phyloP scores from a whole-genome alignment of 495 filamentous ascomycete genomes.

The Penicillium fimorum region DNA sequence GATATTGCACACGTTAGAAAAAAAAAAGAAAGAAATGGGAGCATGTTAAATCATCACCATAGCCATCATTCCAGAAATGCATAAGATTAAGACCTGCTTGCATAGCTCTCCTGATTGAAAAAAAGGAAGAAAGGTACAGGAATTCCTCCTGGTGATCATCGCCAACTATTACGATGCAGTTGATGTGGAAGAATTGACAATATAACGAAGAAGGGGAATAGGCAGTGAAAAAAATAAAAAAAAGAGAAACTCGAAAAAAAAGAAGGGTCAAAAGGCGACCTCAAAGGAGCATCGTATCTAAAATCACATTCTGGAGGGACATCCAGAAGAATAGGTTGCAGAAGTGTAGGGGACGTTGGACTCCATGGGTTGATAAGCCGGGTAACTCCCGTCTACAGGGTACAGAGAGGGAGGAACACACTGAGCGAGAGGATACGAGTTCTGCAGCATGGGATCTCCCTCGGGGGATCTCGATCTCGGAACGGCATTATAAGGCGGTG shows the following conservation, averaged over 20 bases:
- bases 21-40: neutral
- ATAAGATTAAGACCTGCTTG: neutral
- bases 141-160: neutral
- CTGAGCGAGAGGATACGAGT: constrained; percentile 27
- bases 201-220: constrained; percentile 15
- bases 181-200: neutral
- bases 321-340: constrained; percentile 19
- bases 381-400: constrained; percentile 17
- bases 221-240: constrained; percentile 5
- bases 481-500: constrained; percentile 38
- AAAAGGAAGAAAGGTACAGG: too few relatives aligned
- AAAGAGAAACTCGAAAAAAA: too few relatives aligned
- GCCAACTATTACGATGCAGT: neutral
- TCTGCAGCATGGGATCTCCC: constrained; percentile 23
- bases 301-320: constrained; percentile 28
- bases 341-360: constrained; percentile 19
- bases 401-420: constrained; percentile 15
- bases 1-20: neutral
- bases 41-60: constrained; percentile 1
- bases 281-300: neutral
- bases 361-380: constrained; percentile 21
- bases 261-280: neutral
- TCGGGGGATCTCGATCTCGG: constrained; percentile 25
- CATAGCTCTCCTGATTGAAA: neutral
- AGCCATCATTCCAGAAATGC: constrained; percentile 21